Evolutionary conservation across 2,329 filamentous ascomycete genomes (phyloP).

Genomic region (Aspergillus spinulosporus): DNA sequence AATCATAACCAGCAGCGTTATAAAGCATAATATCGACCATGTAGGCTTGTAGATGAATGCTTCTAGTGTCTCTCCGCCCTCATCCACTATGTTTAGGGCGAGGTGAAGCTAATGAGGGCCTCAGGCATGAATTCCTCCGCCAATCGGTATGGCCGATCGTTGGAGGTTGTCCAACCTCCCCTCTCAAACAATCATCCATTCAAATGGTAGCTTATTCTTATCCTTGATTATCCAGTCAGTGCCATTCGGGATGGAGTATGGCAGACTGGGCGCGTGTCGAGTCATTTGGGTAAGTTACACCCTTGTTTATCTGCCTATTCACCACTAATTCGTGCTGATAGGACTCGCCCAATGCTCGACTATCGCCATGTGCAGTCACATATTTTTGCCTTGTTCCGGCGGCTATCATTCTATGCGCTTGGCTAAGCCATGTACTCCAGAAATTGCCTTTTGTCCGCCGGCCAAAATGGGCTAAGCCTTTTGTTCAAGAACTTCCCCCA

Average conservation of each 20-base stretch:
- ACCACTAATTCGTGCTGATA: constrained; percentile 19
- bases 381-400: constrained; percentile 35
- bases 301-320: background rate
- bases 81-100: background rate
- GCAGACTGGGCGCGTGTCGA: constrained; percentile 16
- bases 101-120: background rate
- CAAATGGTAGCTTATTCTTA: background rate
- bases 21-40: too few relatives aligned
- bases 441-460: constrained; percentile 29
- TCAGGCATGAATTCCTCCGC: background rate
- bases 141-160: background rate
- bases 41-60: too few relatives aligned
- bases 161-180: background rate
- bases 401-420: constrained; percentile 28
- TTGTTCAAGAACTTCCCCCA: constrained; percentile 48
- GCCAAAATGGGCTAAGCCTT: constrained; percentile 55
- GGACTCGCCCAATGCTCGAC: constrained; percentile 40
- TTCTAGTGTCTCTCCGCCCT: too few relatives aligned
- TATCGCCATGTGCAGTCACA: constrained; percentile 37
- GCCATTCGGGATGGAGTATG: constrained; percentile 14
- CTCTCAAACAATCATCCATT: background rate
- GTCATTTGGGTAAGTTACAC: constrained; percentile 21
- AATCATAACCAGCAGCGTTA: too few relatives aligned
- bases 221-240: constrained; percentile 10
- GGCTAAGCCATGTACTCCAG: constrained; percentile 30